These are phyloP conservation scores for Scheffersomyces segobiensis DNA, from an alignment of 1,139 yeast species.

Conservation along the genomic window DNA sequence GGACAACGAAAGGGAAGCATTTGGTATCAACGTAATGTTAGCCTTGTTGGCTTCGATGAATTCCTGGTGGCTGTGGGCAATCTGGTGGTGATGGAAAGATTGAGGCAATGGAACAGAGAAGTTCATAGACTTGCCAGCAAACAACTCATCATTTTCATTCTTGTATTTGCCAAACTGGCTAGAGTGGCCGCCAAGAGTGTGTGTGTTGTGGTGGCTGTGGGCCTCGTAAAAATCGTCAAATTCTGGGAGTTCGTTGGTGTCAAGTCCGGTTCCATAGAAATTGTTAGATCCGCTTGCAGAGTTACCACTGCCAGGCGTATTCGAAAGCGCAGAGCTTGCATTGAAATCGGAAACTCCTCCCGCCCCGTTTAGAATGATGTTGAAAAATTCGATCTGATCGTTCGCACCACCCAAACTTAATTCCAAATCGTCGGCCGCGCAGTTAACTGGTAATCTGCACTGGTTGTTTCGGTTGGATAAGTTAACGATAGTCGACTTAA, in stretches of 20 bases:
- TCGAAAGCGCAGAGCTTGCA: neutral
- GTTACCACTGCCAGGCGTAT: neutral
- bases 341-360: neutral
- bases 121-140: neutral
- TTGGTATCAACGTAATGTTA: neutral
- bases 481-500: constrained; percentile 8
- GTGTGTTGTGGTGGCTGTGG: neutral
- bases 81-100: neutral
- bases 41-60: neutral
- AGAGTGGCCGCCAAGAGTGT: neutral
- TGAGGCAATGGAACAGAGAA: neutral
- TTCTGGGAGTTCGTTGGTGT: neutral
- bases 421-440: constrained; percentile 18
- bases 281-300: neutral
- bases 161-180: neutral
- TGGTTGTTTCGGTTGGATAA: constrained; percentile 6
- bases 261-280: neutral
- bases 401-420: constrained; percentile 12
- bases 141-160: neutral
- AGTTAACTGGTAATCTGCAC: constrained; percentile 1
- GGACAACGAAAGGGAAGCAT: neutral
- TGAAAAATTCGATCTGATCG: constrained; percentile 18
- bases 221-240: constrained; percentile 2
- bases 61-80: neutral
- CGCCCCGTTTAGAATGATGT: neutral